Conservation (phyloP, 1,284 basidiomycete species). For the Papiliotrema laurentii region DNA sequence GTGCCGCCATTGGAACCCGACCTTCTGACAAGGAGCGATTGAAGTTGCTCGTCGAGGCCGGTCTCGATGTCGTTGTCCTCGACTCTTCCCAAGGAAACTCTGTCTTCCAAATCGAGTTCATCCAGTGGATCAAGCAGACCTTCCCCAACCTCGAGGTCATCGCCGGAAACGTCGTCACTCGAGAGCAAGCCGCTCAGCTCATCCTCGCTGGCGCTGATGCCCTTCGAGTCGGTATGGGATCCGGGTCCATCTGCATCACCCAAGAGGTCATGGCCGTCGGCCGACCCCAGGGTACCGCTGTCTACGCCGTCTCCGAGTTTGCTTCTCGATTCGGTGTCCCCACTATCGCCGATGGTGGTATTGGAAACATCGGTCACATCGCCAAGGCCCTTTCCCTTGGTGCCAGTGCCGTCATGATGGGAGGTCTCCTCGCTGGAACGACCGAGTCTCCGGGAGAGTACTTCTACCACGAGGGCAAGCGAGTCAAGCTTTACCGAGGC, state of each 20-base stretch:
- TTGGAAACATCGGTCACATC: slow-evolving; percentile 94
- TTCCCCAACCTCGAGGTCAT: slow-evolving; percentile 86
- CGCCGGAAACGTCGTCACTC: slow-evolving; percentile 95
- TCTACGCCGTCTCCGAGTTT: slow-evolving; percentile 92
- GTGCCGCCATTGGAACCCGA: slow-evolving; percentile 94
- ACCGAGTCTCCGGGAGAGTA: slow-evolving; percentile 98
- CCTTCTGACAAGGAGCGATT: slow-evolving; percentile 84
- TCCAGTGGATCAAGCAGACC: slow-evolving; percentile 85
- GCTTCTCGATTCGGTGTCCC: slow-evolving; percentile 85
- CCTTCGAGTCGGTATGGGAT: slow-evolving; percentile 94
- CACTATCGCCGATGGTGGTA: slow-evolving; percentile 96
- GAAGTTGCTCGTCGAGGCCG: slow-evolving; percentile 80
- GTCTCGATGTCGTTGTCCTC: slow-evolving; percentile 89
- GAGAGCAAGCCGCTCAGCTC: slow-evolving; percentile 91
- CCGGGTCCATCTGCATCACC: slow-evolving; percentile 97
- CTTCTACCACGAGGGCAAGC: slow-evolving; percentile 97
- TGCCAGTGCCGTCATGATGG: slow-evolving; percentile 98
- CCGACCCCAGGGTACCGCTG: slow-evolving; percentile 93
- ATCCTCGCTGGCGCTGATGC: slow-evolving; percentile 94
- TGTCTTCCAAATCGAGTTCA: slow-evolving; percentile 89
- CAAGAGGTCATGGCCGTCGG: slow-evolving; percentile 99
- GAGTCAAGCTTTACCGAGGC: slow-evolving; percentile 96
- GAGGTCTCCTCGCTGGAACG: slow-evolving; percentile 90
- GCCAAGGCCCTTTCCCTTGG: slow-evolving; percentile 94
- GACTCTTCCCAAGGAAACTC: slow-evolving; percentile 99